Evolutionary conservation across 768 basidiomycete species (phyloP).

Genomic region (Daedalea quercina): DNA sequence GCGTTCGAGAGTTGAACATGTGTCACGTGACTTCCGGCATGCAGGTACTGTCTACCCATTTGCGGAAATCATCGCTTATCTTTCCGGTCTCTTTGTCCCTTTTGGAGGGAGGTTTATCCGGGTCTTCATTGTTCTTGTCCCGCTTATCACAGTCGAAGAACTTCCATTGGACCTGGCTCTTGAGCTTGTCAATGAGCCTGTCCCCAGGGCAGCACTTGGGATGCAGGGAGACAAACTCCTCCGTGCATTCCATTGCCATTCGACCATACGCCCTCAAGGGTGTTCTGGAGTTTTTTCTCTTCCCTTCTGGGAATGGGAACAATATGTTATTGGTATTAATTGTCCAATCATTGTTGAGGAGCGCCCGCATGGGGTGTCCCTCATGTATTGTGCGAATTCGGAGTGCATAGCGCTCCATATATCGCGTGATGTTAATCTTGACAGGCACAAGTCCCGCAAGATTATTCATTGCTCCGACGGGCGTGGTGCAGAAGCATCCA

Average conservation of each 20-base stretch:
- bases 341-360: not conserved
- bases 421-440: not conserved
- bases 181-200: too few species aligned
- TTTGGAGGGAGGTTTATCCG: not conserved
- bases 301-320: not conserved
- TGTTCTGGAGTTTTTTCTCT: not conserved
- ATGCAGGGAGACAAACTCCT: not conserved
- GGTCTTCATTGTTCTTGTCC: not conserved
- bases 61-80: not conserved
- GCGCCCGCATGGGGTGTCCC: not conserved
- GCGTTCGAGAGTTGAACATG: not conserved
- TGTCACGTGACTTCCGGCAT: not conserved
- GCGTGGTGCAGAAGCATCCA: constrained; percentile 14
- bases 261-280: not conserved
- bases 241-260: not conserved
- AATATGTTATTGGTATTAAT: not conserved
- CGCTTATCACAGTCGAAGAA: not conserved
- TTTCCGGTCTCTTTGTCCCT: not conserved
- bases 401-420: not conserved
- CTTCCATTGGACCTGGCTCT: too few species aligned
- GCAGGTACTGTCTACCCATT: not conserved
- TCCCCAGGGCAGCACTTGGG: too few species aligned
- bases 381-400: not conserved
- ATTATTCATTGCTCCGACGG: constrained; percentile 11
- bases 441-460: constrained; percentile 14